Evolutionary conservation across 2,329 filamentous ascomycete genomes (phyloP), one percentile per base, ranked within the genome.

Genomic region (Anthostomella pinea): DNA sequence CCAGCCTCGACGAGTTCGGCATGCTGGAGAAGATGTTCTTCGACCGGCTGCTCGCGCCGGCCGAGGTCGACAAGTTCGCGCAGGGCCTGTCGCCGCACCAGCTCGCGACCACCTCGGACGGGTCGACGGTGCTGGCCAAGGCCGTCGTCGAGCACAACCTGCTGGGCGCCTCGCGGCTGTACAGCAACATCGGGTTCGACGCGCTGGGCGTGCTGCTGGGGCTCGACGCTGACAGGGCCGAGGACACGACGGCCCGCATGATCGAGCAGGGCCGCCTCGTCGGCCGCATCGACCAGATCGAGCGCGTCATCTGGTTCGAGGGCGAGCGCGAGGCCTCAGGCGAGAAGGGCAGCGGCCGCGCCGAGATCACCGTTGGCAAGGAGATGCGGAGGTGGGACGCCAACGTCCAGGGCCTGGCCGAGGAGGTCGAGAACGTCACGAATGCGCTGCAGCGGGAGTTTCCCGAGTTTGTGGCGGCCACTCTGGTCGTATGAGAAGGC

Each of bases 1-100:
- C 73, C 3, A 77, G 81, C 32, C 77, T 93, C 2, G 78, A 83
- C 20, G 87, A 97, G 65, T 91, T 85, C 57, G 73, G 80, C 31
- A 96, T 98, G 35, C 70, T 98, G 10, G 93, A 97, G 69, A 97
- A 97, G 71, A 97, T 98, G 79, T 95, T 95, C 63, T 74, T 97
- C 31, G 88, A 97, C 63, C 80, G 90, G 5, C 72, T 98, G 3
- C 73, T 98, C 31, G 78, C 79, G 1, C 79, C 84, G 0, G 76
- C 73, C n/a, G 93, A 98, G 66, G 88, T 96, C 26, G 79, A 82
- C 23, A 82, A 86, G 37, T 98, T 98, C 57, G 85, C 90, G 0
- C 72, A 85, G 51, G 83, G 81, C 33, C 72, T 98, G 31, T 76
- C 81, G 38, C 84, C 87, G 15, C 93, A 98, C 64, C 93, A 98